These are phyloP conservation scores for Huntiella moniliformis DNA, from an alignment of 2,329 filamentous ascomycete genomes.

Conservation along the genomic window DNA sequence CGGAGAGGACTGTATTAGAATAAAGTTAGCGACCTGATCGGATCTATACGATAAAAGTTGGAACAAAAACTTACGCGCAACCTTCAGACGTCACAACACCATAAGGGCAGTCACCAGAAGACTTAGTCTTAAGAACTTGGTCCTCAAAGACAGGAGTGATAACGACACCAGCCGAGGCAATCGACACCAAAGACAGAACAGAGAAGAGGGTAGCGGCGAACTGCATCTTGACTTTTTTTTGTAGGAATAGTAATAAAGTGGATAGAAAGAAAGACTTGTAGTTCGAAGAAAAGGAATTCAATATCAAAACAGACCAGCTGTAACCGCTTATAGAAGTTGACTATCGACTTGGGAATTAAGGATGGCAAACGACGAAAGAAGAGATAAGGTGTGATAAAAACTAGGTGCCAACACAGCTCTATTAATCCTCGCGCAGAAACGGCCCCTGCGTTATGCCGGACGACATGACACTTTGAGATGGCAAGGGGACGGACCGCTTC, in stretches of 20 bases:
- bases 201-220: constrained; percentile 18
- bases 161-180: constrained; percentile 34
- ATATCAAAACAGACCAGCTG: background rate
- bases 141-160: constrained; percentile 32
- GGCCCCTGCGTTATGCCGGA: too few species aligned
- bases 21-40: background rate
- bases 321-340: too few species aligned
- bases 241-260: background rate
- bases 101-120: constrained; percentile 32
- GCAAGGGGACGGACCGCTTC: too few species aligned
- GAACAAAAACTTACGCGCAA: constrained; percentile 30
- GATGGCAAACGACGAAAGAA: too few species aligned
- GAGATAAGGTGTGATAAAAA: too few species aligned
- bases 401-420: too few species aligned
- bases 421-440: too few species aligned
- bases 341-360: too few species aligned
- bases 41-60: background rate
- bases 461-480: too few species aligned
- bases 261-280: background rate
- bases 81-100: constrained; percentile 36
- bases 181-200: constrained; percentile 25
- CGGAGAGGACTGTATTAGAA: background rate
- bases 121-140: constrained; percentile 30
- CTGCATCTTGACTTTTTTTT: constrained; percentile 22
- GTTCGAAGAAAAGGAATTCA: constrained; percentile 5